These are phyloP conservation scores for Comarum palustre DNA, from an alignment of 306 rosid species.

Conservation along the genomic window DNA sequence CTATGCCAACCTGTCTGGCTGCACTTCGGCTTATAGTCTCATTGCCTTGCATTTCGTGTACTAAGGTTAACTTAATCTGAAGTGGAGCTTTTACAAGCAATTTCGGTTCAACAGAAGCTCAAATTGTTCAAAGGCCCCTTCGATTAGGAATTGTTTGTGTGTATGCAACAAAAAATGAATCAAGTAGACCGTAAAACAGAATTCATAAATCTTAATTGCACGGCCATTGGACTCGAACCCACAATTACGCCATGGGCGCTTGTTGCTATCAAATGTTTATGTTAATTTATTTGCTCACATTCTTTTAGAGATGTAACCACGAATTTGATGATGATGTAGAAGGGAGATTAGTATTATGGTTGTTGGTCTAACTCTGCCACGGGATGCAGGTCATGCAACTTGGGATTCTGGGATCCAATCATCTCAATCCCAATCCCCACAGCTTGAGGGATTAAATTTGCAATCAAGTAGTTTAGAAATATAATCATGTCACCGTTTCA, in stretches of 20 bases:
- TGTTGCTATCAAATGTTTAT: not conserved
- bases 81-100: not conserved
- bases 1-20: conserved; percentile 6
- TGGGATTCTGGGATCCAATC: not conserved
- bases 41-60: too few relatives aligned
- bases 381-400: not conserved
- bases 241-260: conserved; percentile 33
- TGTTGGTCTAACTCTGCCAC: not conserved
- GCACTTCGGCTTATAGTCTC: conserved; percentile 14
- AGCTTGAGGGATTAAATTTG: not conserved
- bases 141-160: not conserved
- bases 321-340: not conserved
- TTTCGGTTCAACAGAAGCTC: not conserved
- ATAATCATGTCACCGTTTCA: not conserved
- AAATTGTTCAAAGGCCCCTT: not conserved
- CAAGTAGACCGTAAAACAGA: too few relatives aligned
- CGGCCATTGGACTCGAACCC: conserved; percentile 29
- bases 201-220: rapidly evolving
- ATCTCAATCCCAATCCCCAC: not conserved
- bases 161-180: not conserved
- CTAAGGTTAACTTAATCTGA: not conserved
- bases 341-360: not conserved
- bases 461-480: not conserved
- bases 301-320: not conserved
- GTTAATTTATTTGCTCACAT: too few relatives aligned